Percentiles rank a stretch among this genome's conserved stretches.
These are phyloP conservation scores for Cercospora sp. DNA, from an alignment of 2,329 filamentous ascomycete species.

Conservation along the genomic window DNA sequence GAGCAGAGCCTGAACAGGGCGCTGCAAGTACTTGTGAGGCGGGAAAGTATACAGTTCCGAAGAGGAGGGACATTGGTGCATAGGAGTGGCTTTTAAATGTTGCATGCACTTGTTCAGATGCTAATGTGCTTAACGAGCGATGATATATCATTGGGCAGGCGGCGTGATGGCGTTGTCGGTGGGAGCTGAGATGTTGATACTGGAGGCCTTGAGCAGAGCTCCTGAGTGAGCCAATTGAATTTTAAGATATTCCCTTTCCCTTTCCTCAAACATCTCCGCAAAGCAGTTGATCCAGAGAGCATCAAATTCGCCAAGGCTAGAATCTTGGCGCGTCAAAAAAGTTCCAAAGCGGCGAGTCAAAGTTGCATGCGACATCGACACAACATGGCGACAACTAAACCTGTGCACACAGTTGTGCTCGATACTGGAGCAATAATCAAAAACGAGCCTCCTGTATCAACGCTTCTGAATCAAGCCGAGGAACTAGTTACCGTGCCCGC, in stretches of 20 bases:
- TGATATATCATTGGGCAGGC: slow-evolving; percentile 6
- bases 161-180: neutral
- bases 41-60: slow-evolving; percentile 81
- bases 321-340: neutral
- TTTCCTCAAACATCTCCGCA: neutral
- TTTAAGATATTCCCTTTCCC: neutral
- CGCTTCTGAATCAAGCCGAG: slow-evolving; percentile 75
- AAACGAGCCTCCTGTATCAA: slow-evolving; percentile 83
- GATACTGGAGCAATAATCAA: slow-evolving; percentile 93
- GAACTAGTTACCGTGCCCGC: slow-evolving; percentile 79
- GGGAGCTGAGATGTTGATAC: neutral
- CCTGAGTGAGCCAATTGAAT: neutral
- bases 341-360: slow-evolving; percentile 6
- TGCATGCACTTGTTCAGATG: neutral
- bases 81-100: slow-evolving; percentile 56
- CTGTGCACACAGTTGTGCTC: slow-evolving; percentile 79
- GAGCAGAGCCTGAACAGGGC: slow-evolving; percentile 84
- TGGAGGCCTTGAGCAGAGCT: neutral
- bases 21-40: slow-evolving; percentile 79
- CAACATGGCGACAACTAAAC: slow-evolving; percentile 54
- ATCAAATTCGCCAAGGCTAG: neutral
- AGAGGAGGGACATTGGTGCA: slow-evolving; percentile 76
- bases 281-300: neutral
- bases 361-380: neutral
- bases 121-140: slow-evolving; percentile 18